Evolutionary conservation across 208 protist species (phyloP).

Genomic region (Herpetomonas samuelpessoai): DNA sequence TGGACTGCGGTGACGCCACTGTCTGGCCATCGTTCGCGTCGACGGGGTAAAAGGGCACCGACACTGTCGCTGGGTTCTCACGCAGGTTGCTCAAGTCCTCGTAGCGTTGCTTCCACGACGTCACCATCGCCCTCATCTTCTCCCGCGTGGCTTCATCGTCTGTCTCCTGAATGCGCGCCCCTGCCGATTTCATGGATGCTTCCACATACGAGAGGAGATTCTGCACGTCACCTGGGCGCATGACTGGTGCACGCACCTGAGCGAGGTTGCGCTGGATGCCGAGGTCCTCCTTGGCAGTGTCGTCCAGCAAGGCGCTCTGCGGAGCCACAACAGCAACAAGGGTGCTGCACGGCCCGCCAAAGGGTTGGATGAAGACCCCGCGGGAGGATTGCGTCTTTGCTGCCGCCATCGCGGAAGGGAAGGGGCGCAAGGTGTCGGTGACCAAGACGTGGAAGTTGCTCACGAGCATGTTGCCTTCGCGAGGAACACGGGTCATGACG

Average conservation of each 20-base stretch:
- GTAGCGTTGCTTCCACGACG: not conserved
- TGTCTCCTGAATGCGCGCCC: not conserved
- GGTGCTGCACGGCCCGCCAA: not conserved
- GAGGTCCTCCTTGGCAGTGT: too few species aligned
- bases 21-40: not conserved
- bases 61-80: not conserved
- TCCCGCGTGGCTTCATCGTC: not conserved
- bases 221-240: not conserved
- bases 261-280: too few species aligned
- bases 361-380: constrained; percentile 42
- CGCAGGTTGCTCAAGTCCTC: not conserved
- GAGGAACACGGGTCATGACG: constrained; percentile 43
- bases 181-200: not conserved
- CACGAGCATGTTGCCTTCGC: constrained; percentile 40
- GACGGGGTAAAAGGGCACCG: not conserved
- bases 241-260: too few species aligned
- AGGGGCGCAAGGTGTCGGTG: constrained; percentile 32
- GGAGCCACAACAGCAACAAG: too few species aligned
- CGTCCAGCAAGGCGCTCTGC: too few species aligned
- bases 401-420: constrained; percentile 27
- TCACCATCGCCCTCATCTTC: not conserved
- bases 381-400: constrained; percentile 24
- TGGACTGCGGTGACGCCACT: not conserved
- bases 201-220: not conserved
- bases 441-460: constrained; percentile 42